Percentiles rank a stretch among this genome's conserved stretches.
These are phyloP conservation scores for Hebeloma cylindrosporum DNA, from an alignment of 768 basidiomycete genomes.

Conservation along the genomic window DNA sequence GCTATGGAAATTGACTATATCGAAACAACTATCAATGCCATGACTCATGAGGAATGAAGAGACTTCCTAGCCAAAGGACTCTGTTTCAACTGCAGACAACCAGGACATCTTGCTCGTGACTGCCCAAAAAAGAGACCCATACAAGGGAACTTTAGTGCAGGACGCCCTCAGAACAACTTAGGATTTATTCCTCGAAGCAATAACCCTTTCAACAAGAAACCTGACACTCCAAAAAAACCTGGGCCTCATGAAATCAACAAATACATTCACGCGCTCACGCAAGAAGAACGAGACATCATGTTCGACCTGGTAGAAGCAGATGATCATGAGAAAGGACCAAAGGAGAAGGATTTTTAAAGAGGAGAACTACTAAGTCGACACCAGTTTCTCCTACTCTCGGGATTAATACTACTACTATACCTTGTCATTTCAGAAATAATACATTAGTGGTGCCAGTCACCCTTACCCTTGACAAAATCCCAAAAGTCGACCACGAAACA, in stretches of 20 bases:
- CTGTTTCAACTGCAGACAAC: background rate
- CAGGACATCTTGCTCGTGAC: background rate
- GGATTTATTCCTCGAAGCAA: too few species aligned
- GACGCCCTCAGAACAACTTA: too few species aligned
- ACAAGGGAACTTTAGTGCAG: too few species aligned
- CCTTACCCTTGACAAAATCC: background rate
- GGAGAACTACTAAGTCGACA: background rate
- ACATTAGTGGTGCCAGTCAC: background rate
- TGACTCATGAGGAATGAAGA: background rate
- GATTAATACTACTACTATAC: conserved; percentile 1
- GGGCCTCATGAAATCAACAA: too few species aligned
- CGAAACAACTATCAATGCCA: too few species aligned
- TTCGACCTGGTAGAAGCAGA: background rate
- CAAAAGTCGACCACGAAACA: conserved; percentile 1
- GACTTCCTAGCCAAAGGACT: background rate
- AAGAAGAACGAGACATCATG: too few species aligned
- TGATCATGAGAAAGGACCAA: background rate
- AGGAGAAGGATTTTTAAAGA: conserved; percentile 2
- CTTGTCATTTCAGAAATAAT: background rate
- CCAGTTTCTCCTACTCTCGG: conserved; percentile 2
- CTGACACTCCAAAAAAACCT: background rate
- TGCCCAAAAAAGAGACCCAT: background rate
- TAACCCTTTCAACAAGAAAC: background rate
- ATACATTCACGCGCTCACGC: too few species aligned
- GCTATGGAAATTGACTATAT: conserved; percentile 1